Evolutionary conservation across 2,329 filamentous ascomycete species (phyloP).

Genomic region (Waltergamsia citrina): DNA sequence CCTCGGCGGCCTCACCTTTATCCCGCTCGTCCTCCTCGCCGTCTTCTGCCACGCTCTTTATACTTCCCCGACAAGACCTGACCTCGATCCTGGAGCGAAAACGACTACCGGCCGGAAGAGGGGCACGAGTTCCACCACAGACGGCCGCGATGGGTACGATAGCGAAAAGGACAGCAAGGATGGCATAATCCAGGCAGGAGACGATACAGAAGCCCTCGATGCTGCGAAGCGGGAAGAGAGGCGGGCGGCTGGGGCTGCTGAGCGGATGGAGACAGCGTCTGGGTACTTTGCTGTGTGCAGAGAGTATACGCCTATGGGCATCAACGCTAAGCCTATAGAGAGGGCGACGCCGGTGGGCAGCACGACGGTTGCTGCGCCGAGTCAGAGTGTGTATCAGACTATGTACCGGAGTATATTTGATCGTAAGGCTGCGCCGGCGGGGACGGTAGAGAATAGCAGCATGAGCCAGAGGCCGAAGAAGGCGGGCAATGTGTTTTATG

Average conservation of each 20-base stretch:
- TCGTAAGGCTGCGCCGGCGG: constrained; percentile 42
- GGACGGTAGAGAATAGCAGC: constrained; percentile 31
- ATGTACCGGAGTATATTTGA: constrained; percentile 98
- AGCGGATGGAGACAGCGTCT: constrained; percentile 68
- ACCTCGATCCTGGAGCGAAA: constrained; percentile 17
- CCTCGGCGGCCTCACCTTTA: constrained; percentile 78
- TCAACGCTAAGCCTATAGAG: constrained; percentile 89
- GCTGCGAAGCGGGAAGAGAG: constrained; percentile 52
- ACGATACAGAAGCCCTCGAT: constrained; percentile 57
- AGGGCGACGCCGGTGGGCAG: constrained; percentile 72
- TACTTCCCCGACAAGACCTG: constrained; percentile 48
- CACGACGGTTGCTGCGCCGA: constrained; percentile 64
- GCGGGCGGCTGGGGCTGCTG: constrained; percentile 19
- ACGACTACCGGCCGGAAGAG: neutral
- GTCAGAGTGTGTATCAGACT: constrained; percentile 91
- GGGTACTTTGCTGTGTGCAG: constrained; percentile 94
- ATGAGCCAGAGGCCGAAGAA: constrained; percentile 47
- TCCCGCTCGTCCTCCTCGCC: constrained; percentile 59
- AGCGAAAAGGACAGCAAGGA: constrained; percentile 8
- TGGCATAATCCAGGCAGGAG: constrained; percentile 46
- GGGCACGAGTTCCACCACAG: neutral
- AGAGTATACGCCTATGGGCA: constrained; percentile 83
- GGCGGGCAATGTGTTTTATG: constrained; percentile 85
- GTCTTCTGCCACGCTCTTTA: constrained; percentile 60
- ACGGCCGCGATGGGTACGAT: constrained; percentile 5